A percentile compares a stretch with the other conserved stretches of the same genome.
Conservation (phyloP, 1,284 basidiomycete genomes). For the Inonotus obliquus region DNA sequence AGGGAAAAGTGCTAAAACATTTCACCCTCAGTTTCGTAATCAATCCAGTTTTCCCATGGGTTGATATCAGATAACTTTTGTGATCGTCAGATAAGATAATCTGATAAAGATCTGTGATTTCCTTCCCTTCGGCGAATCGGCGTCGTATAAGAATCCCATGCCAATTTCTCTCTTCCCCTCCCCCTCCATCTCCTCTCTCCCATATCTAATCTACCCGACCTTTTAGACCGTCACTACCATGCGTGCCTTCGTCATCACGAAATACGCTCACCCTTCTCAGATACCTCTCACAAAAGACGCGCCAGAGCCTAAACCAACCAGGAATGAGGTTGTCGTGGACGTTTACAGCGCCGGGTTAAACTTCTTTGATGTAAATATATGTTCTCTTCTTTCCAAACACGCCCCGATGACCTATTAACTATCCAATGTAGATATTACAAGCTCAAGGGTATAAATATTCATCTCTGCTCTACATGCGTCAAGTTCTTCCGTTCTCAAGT, state of each 20-base stretch:
- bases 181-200: not conserved
- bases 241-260: slow-evolving; percentile 74
- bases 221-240: slow-evolving; percentile 36
- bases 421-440: slow-evolving; percentile 61
- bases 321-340: slow-evolving; percentile 73
- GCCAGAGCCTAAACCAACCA: slow-evolving; percentile 51
- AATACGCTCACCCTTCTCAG: slow-evolving; percentile 71
- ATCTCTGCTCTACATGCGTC: not conserved
- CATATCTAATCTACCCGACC: not conserved
- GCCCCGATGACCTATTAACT: not conserved
- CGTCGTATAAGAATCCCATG: not conserved
- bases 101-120: not conserved
- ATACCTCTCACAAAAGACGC: slow-evolving; percentile 54
- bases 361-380: slow-evolving; percentile 65
- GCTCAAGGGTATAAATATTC: slow-evolving; percentile 51
- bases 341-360: slow-evolving; percentile 76
- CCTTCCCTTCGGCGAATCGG: not conserved
- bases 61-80: not conserved
- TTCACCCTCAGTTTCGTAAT: not conserved
- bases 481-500: not conserved
- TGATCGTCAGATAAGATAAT: not conserved
- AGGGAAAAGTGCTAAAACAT: not conserved
- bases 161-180: not conserved
- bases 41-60: not conserved
- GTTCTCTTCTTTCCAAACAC: not conserved